phyloP scores from a whole-genome alignment of 495 filamentous ascomycete species.

The Xylaria curta region DNA sequence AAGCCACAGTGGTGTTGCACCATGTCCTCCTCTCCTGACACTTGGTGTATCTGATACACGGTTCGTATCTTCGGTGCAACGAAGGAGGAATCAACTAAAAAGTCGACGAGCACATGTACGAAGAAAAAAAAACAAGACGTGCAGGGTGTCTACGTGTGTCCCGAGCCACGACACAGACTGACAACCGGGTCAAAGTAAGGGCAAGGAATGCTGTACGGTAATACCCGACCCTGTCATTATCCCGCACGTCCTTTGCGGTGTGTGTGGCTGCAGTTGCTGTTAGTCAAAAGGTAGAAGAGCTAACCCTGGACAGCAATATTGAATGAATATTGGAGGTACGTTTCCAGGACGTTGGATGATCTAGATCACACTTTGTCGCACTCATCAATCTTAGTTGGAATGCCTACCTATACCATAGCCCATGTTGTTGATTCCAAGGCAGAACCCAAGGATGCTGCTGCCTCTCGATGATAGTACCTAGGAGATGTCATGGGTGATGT shows the following conservation, averaged over 20 bases:
- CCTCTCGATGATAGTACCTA: not conserved
- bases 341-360: conserved; percentile 5
- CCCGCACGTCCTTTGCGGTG: conserved; percentile 13
- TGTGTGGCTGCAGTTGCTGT: not conserved
- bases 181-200: conserved; percentile 7
- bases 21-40: conserved; percentile 9
- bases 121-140: not conserved
- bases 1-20: conserved; percentile 11
- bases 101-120: not conserved
- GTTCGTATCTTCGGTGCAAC: conserved; percentile 14
- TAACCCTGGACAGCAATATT: not conserved
- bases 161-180: conserved; percentile 6
- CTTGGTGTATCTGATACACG: conserved; percentile 8
- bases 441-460: not conserved
- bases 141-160: conserved; percentile 19
- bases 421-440: conserved; percentile 1
- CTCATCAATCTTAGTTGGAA: conserved; percentile 17
- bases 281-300: not conserved
- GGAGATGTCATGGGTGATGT: conserved; percentile 18
- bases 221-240: conserved; percentile 17
- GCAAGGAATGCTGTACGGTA: conserved; percentile 6
- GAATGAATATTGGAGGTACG: no score
- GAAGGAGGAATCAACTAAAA: conserved; percentile 6
- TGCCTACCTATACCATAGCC: conserved; percentile 1
- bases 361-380: conserved; percentile 14